Conservation (phyloP, 140 eudicot species). For the Cichorium intybus region DNA sequence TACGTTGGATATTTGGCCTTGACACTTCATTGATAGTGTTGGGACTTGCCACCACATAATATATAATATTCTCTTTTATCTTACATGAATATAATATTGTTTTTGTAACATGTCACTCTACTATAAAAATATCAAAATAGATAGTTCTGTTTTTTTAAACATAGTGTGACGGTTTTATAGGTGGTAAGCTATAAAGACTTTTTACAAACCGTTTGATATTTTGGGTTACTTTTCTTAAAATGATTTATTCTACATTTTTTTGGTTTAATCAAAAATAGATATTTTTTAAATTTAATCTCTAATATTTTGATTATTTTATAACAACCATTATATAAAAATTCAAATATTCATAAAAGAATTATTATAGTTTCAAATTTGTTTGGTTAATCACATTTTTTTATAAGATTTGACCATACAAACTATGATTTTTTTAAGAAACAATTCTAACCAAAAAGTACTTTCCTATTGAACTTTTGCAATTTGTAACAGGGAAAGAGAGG, state of each 20-base stretch:
- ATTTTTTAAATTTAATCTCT: too few species aligned
- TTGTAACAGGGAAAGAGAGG: too few species aligned
- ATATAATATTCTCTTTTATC: background rate
- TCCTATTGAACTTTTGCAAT: too few species aligned
- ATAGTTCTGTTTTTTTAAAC: background rate
- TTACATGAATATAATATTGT: background rate
- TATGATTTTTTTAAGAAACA: too few species aligned
- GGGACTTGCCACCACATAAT: slow-evolving; percentile 13
- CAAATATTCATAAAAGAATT: too few species aligned
- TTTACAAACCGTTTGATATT: background rate
- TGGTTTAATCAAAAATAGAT: too few species aligned
- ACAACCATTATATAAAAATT: too few species aligned
- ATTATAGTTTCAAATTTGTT: too few species aligned
- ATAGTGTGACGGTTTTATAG: background rate
- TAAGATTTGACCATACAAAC: too few species aligned
- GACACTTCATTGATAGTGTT: slow-evolving; percentile 12
- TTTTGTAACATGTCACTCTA: background rate
- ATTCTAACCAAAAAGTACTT: too few species aligned
- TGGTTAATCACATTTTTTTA: too few species aligned
- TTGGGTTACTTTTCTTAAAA: background rate
- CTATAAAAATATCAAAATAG: background rate
- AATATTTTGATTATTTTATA: too few species aligned
- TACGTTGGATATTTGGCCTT: slow-evolving; percentile 24
- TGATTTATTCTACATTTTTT: background rate
- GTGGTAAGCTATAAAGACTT: background rate